Evolutionary conservation across 2,329 filamentous ascomycete species (phyloP), one percentile per base, ranked within the genome.

Genomic region (Epichloe bromicola): DNA sequence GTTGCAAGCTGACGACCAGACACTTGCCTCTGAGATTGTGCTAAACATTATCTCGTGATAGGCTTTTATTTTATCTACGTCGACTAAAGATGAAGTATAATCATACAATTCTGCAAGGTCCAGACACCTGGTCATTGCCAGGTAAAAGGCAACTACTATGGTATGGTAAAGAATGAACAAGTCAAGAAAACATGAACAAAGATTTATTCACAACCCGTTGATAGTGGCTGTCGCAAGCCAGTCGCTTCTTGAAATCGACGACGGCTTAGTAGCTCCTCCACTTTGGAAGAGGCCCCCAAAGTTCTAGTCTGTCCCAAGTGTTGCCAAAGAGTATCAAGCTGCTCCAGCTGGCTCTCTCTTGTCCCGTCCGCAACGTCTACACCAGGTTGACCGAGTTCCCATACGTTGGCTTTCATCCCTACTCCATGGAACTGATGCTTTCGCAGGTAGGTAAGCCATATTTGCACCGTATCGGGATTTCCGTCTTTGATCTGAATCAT

Each of bases 361-460:
- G 60, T 51, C 7, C 60, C 60, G 57, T 60, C 60, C 42, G 55
- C 43, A 51, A 60, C 57, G 14, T 60, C 60, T 4, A 56, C 55
- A n/a, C 85, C 83, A 53, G 90, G 65, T 52, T 78, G 77, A 61
- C 85, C 82, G 67, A 88, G 90, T 64, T 95, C 88, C 82, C 86
- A 98, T 47, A 97, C 79, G 65, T 98, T 96, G 49, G 93, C 93
- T 76, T 98, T 98, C 89, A 98, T 94, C 61, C 93, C 93, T 40
- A 97, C 84, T n/a, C 93, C 93, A 59, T 94, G 87, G 65, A 93
- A 95, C 41, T 89, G 87, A 64, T 96, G 85, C 70, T 95, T 95
- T 63, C 86, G 80, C 63, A 98, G 67, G 64, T 95, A 97, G 0
- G 88, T 89, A 53, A 98, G 72, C 93, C 93, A 98, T 30, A 90